Evolutionary conservation across 73 alveolate genomes (phyloP), one percentile per base, ranked within the genome.

Genomic region (Tetrahymena elliotti): DNA sequence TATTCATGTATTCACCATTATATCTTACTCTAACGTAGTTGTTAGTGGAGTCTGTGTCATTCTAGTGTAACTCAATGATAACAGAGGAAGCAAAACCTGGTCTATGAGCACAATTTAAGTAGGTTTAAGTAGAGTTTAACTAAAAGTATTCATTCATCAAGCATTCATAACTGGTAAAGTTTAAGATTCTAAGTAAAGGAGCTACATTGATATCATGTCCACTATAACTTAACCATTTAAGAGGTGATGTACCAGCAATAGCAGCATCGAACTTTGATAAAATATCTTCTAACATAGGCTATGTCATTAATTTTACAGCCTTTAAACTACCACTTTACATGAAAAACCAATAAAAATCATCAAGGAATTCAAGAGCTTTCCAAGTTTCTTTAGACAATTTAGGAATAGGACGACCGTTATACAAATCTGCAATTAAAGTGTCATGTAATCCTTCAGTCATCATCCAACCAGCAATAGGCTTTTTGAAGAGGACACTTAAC

Each of bases 71-170:
- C 84, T 94, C 96, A 20, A 94, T 83, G 82, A 94, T 94, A n/a
- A 94, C 93, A 47, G 68, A 47, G 83, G 93, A 47, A 10, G 96
- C 96, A 94, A 84, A 94, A 41, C 88, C 95, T 12, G 96, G 96
- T 38, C 93, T 88, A 2, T 84, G 83, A 20, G 41, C 93, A 35
- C 96, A 94, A 84, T 94, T 94, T 7, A 84, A 68, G 20, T 68
- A 38, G 52, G 93, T 47, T 33, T 68, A 11, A 18, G 88, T 68
- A 1, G 88, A 27, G n/a, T 68, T 68, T 37, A 52, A 54, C 1
- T 94, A 84, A 39, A 94, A 88, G 54, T 94, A 94, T 16, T 40
- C 95, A 35, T 94, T 39, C 52, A 40, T 88, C 93, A 94, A 34
- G 38, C 96, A 94, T 94, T 94, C 93, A 35, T 52, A 34, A 18